Evolutionary conservation across 108 stramenopile species (phyloP), one percentile per base, ranked within the genome.

Genomic region (Cyclotella sp.): DNA sequence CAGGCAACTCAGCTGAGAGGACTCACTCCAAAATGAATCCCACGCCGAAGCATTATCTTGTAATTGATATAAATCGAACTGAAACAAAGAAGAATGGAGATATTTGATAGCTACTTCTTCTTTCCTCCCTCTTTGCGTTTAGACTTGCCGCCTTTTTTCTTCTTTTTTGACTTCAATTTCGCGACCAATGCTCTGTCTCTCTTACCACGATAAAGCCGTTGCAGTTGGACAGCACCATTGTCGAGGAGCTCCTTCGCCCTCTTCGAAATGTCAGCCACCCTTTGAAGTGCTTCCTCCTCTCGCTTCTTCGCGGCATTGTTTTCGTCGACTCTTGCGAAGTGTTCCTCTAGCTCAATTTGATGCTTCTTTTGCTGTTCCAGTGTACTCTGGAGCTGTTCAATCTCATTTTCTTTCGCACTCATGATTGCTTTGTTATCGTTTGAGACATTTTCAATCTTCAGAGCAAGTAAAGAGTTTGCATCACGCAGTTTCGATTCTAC

Each of bases 171-270:
- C 54, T 78, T 82, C 63, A 77, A 12, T 16, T 77, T 78, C 0
- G 21, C 64, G 1, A 73, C 65, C 3, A 62, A 27, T 24, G 44
- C 62, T n/a, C 81, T 55, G 22, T 71, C 81, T 65, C 51, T 72
- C 55, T 42, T 29, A 16, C 81, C 81, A 12, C 81, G 71, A 29
- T 29, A 82, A 8, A 77, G 54, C 44, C 67, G 77, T 67, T 82
- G 81, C 3, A 82, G 42, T 42, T 64, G 55, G 24, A 30, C 39
- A 15, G 81, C 81, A 15, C 77, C 77, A 49, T 67, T 34, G 46
- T 60, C 24, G 21, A 82, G 65, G 44, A 82, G 29, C 19, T 27
- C 28, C 22, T 18, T 18, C 0, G 81, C 81, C 42, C 43, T 59
- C 42, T 34, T 60, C 19, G 71, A 44, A 24, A 77, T 40, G 39